A percentile compares a stretch with the other conserved stretches of the same genome.
These are phyloP conservation scores for Cyclotella baltica DNA, from an alignment of 108 stramenopile genomes.

Conservation along the genomic window DNA sequence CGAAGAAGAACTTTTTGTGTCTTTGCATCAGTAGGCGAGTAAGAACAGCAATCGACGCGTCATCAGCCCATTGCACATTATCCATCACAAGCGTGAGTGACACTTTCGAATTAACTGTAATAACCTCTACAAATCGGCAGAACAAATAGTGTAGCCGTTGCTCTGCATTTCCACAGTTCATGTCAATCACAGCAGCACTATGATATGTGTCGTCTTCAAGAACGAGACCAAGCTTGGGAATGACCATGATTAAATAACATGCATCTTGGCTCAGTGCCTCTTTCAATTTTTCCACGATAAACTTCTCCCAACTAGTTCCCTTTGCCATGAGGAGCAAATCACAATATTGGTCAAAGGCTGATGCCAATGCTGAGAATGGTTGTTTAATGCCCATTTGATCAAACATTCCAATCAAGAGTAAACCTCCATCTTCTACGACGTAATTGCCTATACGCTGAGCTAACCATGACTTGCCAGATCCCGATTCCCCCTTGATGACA, in stretches of 20 bases:
- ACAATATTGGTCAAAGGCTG: conserved; percentile 32
- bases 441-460: background rate
- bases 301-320: background rate
- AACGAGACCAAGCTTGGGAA: conserved; percentile 26
- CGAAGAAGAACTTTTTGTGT: background rate
- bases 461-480: conserved; percentile 2
- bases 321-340: background rate
- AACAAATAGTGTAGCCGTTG: conserved; percentile 29
- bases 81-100: conserved; percentile 27
- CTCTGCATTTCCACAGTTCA: conserved; percentile 16
- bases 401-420: conserved; percentile 24
- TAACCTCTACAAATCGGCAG: conserved; percentile 13
- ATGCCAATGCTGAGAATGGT: conserved; percentile 23
- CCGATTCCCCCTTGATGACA: no score
- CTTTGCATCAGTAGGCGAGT: conserved; percentile 5
- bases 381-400: conserved; percentile 9
- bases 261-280: conserved; percentile 17
- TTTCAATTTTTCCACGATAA: background rate
- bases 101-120: conserved; percentile 6
- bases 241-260: background rate
- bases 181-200: background rate
- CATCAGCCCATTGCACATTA: conserved; percentile 44
- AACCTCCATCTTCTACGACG: conserved; percentile 5
- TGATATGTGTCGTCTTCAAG: background rate
- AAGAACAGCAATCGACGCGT: conserved; percentile 9